Evolutionary conservation across 2,329 filamentous ascomycete genomes (phyloP).

Genomic region (Pyricularia grisea): DNA sequence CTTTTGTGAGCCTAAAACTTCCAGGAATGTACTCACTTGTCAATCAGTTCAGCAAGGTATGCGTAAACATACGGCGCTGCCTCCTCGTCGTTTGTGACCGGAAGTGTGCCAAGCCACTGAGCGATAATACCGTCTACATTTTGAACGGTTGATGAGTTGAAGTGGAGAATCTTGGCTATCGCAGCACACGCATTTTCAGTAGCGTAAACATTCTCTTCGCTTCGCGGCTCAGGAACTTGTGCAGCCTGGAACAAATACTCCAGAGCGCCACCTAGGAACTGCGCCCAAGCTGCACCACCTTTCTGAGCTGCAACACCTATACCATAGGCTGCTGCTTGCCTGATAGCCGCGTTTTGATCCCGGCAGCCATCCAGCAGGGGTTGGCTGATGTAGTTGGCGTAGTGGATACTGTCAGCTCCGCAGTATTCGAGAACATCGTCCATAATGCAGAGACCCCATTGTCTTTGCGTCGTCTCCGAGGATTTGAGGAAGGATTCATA

Average conservation of each 20-base stretch:
- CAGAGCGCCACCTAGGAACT: constrained; percentile 73
- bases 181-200: constrained; percentile 96
- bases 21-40: constrained; percentile 63
- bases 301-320: constrained; percentile 93
- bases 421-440: constrained; percentile 98
- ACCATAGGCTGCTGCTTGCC: constrained; percentile 92
- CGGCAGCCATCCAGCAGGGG: constrained; percentile 80
- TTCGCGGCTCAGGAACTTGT: constrained; percentile 69
- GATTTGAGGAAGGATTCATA: constrained; percentile 81
- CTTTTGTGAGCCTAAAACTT: not conserved
- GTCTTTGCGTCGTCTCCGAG: constrained; percentile 77
- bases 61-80: constrained; percentile 93
- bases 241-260: constrained; percentile 79
- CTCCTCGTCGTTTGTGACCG: constrained; percentile 91
- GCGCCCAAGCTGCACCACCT: constrained; percentile 77
- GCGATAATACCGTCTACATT: constrained; percentile 67
- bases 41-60: constrained; percentile 84
- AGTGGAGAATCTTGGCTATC: constrained; percentile 94
- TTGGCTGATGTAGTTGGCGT: constrained; percentile 76
- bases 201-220: constrained; percentile 90
- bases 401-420: constrained; percentile 77
- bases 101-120: constrained; percentile 88
- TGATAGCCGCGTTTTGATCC: constrained; percentile 71
- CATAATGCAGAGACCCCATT: constrained; percentile 99
- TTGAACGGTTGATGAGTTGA: constrained; percentile 66